phyloP scores from a whole-genome alignment of 2,329 filamentous ascomycete species.

The Exophiala sideris region DNA sequence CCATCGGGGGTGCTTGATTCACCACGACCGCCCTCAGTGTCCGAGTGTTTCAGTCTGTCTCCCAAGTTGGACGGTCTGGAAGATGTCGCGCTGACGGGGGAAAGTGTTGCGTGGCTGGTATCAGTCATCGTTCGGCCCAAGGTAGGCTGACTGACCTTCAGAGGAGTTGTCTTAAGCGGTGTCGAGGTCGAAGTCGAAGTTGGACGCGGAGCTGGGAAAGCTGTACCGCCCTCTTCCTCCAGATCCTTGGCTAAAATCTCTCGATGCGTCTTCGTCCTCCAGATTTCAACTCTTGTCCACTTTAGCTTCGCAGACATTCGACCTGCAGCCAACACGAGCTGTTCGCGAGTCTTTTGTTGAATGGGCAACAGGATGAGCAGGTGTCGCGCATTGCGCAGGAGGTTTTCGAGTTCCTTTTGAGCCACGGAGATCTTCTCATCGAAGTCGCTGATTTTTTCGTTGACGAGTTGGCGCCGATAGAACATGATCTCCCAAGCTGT shows the following conservation, averaged over 20 bases:
- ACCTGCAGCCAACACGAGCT: conserved; percentile 78
- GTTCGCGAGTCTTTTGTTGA: conserved; percentile 82
- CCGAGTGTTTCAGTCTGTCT: conserved; percentile 14
- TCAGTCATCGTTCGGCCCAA: conserved; percentile 22
- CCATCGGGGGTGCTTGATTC: conserved; percentile 12
- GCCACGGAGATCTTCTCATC: conserved; percentile 71
- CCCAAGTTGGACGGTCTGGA: conserved; percentile 17
- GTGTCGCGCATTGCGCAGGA: conserved; percentile 86
- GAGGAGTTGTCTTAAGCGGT: conserved; percentile 24
- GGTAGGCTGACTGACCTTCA: conserved; percentile 14
- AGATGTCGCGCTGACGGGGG: conserved; percentile 22
- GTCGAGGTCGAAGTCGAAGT: conserved; percentile 12
- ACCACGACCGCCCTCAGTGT: conserved; percentile 8
- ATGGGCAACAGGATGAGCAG: conserved; percentile 85
- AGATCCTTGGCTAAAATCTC: conserved; percentile 84
- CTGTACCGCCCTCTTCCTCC: conserved; percentile 62
- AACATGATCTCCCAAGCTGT: conserved; percentile 82
- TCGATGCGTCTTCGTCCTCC: conserved; percentile 83
- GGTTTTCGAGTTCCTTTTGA: conserved; percentile 75
- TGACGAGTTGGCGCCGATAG: conserved; percentile 78
- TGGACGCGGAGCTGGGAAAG: conserved; percentile 26
- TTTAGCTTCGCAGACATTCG: conserved; percentile 83
- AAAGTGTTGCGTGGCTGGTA: conserved; percentile 20
- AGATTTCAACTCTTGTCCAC: conserved; percentile 92
- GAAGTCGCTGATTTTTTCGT: conserved; percentile 76